Percentiles rank a stretch among this genome's conserved stretches.
phyloP scores from a whole-genome alignment of 345 rosid genomes.

The Trapa bicornis region DNA sequence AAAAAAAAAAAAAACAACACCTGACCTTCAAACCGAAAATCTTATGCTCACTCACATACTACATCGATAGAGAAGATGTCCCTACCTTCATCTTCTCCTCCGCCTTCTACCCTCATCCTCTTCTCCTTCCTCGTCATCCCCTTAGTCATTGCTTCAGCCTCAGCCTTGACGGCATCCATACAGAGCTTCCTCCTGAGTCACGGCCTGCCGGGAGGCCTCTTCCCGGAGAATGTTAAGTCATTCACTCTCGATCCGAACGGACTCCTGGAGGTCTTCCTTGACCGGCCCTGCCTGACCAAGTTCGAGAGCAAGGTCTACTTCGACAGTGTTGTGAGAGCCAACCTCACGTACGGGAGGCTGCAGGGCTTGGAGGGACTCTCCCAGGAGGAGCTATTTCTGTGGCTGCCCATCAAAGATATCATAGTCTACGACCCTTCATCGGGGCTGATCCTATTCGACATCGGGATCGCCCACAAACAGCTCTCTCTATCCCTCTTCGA shows the following conservation, averaged over 20 bases:
- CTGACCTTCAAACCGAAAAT: not conserved
- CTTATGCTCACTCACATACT: not conserved
- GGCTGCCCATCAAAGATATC: slow-evolving; percentile 80
- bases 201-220: slow-evolving; percentile 77
- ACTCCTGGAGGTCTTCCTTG: slow-evolving; percentile 48
- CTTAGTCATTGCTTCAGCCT: slow-evolving; percentile 1
- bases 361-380: slow-evolving; percentile 61
- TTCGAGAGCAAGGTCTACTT: slow-evolving; percentile 61
- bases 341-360: slow-evolving; percentile 76
- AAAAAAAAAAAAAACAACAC: not conserved
- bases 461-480: slow-evolving; percentile 71
- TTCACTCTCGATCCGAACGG: slow-evolving; percentile 39
- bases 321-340: slow-evolving; percentile 59
- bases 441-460: slow-evolving; percentile 70
- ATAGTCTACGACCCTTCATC: slow-evolving; percentile 64
- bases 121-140: slow-evolving; percentile 14
- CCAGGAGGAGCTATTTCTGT: slow-evolving; percentile 76
- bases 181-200: slow-evolving; percentile 51
- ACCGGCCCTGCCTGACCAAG: slow-evolving; percentile 61
- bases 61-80: not conserved
- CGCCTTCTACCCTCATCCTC: slow-evolving; percentile 2
- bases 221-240: slow-evolving; percentile 53
- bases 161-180: slow-evolving; percentile 23
- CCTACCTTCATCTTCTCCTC: not conserved
- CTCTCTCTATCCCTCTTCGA: slow-evolving; percentile 79